Base-by-base conservation (phyloP, 2,329 filamentous ascomycete species). In the Pyrenophora graminea region DNA sequence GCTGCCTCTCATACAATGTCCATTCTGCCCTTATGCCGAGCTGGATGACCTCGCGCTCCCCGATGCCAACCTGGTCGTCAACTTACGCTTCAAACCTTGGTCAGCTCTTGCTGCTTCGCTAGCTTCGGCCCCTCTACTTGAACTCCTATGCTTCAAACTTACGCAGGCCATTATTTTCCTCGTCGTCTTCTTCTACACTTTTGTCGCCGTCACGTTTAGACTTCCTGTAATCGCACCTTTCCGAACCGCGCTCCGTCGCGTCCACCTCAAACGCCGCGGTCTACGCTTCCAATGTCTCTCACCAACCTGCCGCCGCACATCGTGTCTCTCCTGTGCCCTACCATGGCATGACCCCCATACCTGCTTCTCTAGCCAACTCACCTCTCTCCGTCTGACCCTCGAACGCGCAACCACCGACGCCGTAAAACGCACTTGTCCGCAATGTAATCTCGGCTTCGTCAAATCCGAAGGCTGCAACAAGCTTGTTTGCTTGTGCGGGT, bases 391-490 rank as follows among this genome's bases (percentile, higher is more conserved):
- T 45, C 91, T 90, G 1, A 89, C 93, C 59, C 87, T 97, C 59
- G 94, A 97, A 76, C 88, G 91, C 61, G 93, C 92, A 48, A 94
- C 95, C 79, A 96, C 92, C 56, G 86, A 92, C 69, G 93, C 93
- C 19, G 86, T 97, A 70, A 99, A 97, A 76, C 89, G 94, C 43
- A 93, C 94, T 8, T 99, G 94, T 71, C 94, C 94, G 7, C 85
- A 88, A 40, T 99, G 94, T 78, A 88, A 90, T 62, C 90, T 92
- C 8, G 90, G 87, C 13, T 97, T 97, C 71, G 90, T 99, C 75
- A 97, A 97, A 73, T 88, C 86, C 6, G 86, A 87, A 21, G 94
- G 94, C 65, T 99, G 94, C 82, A 99, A 99, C 79, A 97, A 97
- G 76, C 82, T 99, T 34, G 93, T 91, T 5, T 97, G 94, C 70